Evolutionary conservation across 495 filamentous ascomycete species (phyloP).

Genomic region (Hypomontagnella submonticulosa): DNA sequence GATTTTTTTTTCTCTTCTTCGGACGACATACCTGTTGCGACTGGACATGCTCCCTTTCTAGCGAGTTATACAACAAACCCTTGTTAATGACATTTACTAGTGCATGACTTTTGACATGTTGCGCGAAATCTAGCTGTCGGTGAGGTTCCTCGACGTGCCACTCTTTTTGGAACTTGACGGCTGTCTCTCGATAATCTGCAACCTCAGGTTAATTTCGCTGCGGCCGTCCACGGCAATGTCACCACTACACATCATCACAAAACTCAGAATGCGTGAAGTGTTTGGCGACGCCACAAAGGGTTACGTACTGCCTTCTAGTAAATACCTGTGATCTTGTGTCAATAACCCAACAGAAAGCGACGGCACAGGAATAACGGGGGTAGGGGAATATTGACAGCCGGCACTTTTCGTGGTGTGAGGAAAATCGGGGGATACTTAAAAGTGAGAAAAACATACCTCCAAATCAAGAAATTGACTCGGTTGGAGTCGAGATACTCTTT

Average conservation of each 20-base stretch:
- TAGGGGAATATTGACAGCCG: slow-evolving; percentile 13
- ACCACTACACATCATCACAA: slow-evolving; percentile 33
- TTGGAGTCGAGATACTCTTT: slow-evolving; percentile 82
- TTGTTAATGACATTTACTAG: slow-evolving; percentile 80
- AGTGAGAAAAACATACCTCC: slow-evolving; percentile 76
- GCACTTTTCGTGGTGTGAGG: slow-evolving; percentile 48
- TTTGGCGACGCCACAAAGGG: slow-evolving; percentile 22
- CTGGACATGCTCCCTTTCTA: slow-evolving; percentile 69
- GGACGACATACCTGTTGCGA: slow-evolving; percentile 66
- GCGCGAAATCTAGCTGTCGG: slow-evolving; percentile 76
- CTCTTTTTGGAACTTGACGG: slow-evolving; percentile 82
- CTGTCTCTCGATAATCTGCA: slow-evolving; percentile 75
- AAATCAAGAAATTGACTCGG: slow-evolving; percentile 98
- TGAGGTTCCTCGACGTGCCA: slow-evolving; percentile 79
- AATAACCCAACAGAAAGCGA: slow-evolving; percentile 45
- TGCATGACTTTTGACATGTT: slow-evolving; percentile 78
- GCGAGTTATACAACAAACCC: slow-evolving; percentile 75
- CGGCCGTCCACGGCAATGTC: slow-evolving; percentile 35
- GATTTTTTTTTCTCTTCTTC: slow-evolving; percentile 12
- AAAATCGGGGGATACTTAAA: slow-evolving; percentile 44
- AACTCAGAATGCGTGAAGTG: slow-evolving; percentile 23
- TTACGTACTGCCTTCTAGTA: slow-evolving; percentile 86
- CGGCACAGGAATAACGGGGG: slow-evolving; percentile 21
- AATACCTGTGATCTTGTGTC: slow-evolving; percentile 71
- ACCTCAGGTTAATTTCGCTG: slow-evolving; percentile 48